phyloP scores from a whole-genome alignment of 2,329 filamentous ascomycete genomes.

The Moelleriella libera region DNA sequence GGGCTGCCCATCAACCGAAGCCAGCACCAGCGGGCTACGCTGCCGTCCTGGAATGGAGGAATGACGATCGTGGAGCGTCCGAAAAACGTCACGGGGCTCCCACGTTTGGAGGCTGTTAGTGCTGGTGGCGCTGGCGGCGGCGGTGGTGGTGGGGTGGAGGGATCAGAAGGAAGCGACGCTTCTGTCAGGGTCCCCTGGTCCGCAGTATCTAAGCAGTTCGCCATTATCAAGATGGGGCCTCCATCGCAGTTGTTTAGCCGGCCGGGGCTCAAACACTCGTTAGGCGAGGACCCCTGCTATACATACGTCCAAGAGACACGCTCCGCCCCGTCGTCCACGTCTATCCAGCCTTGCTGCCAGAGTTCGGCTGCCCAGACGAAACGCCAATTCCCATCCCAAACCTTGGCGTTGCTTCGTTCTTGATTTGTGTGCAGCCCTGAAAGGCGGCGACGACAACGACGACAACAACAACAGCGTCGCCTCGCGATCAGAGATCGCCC shows the following conservation, averaged over 20 bases:
- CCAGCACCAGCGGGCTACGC: too few relatives aligned
- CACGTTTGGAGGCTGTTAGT: neutral
- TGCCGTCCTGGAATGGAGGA: too few relatives aligned
- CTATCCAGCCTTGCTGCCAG: neutral
- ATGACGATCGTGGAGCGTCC: neutral
- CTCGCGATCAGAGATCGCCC: too few relatives aligned
- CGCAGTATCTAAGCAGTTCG: neutral
- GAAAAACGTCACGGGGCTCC: neutral
- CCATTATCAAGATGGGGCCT: neutral
- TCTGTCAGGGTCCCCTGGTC: neutral
- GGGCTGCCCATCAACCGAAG: too few relatives aligned
- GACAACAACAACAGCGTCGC: too few relatives aligned
- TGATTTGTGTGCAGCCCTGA: too few relatives aligned
- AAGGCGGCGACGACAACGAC: too few relatives aligned
- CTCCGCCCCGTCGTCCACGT: too few relatives aligned
- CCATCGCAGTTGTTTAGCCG: neutral
- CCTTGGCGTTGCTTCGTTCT: neutral
- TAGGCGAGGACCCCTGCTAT: neutral
- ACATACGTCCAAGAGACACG: neutral
- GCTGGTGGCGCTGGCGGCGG: neutral
- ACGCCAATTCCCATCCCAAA: neutral
- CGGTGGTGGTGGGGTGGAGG: neutral
- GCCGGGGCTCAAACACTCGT: neutral
- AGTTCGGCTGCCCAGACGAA: neutral
- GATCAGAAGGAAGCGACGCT: neutral